Percentiles rank a stretch among this genome's conserved stretches.
phyloP scores from a whole-genome alignment of 352 stramenopile genomes.

The Globisporangium sylvaticum region DNA sequence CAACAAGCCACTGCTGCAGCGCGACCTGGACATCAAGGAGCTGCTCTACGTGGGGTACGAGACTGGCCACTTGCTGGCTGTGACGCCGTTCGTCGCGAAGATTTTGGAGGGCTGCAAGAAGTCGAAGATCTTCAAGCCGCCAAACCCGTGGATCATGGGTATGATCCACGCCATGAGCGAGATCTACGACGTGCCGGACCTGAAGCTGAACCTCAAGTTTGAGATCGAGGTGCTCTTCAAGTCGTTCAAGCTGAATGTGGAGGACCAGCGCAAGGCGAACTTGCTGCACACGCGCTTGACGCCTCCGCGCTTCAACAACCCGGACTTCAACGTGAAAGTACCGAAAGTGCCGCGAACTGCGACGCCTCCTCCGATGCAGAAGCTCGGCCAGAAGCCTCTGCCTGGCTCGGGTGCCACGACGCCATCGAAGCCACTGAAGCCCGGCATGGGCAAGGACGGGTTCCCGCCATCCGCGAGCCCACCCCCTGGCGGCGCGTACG shows the following conservation, averaged over 20 bases:
- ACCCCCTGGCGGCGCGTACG: conserved; percentile 26
- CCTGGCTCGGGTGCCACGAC: conserved; percentile 27
- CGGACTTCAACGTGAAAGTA: conserved; percentile 98
- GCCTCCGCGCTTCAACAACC: conserved; percentile 94
- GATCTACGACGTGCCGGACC: conserved; percentile 97
- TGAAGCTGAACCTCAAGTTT: conserved; percentile 99
- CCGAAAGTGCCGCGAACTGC: conserved; percentile 49
- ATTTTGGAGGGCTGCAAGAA: conserved; percentile 98
- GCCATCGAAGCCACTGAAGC: conserved; percentile 50
- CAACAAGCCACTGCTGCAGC: conserved; percentile 97
- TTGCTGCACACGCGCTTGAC: conserved; percentile 88
- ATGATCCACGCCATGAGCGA: conserved; percentile 96
- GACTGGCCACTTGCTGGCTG: conserved; percentile 96
- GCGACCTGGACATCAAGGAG: conserved; percentile 98
- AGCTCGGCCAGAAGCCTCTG: conserved; percentile 24
- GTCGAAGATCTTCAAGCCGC: conserved; percentile 96
- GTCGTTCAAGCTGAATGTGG: conserved; percentile 96
- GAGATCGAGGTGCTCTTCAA: conserved; percentile 99
- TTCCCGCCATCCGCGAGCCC: conserved; percentile 58
- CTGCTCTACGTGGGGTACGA: conserved; percentile 95
- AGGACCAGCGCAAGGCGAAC: conserved; percentile 93
- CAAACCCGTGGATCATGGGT: conserved; percentile 99
- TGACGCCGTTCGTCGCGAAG: conserved; percentile 98
- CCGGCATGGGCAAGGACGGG: conserved; percentile 34
- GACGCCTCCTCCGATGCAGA: conserved; percentile 51